Conservation (phyloP, 2,329 filamentous ascomycete genomes). For the Knufia petricola region DNA sequence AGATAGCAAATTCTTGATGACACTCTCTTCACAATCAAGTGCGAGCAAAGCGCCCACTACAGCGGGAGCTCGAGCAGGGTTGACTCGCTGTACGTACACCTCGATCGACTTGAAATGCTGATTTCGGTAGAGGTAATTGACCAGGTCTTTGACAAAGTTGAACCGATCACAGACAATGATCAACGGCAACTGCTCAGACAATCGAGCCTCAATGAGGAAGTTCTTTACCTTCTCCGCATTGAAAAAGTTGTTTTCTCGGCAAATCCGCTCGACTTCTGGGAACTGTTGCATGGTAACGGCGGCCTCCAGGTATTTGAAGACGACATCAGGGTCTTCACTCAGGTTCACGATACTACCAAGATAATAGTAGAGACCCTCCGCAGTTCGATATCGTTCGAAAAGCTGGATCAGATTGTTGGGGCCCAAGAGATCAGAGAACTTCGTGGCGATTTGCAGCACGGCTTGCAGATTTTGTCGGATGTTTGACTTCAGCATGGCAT, state of each 20-base stretch:
- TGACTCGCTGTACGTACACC: slow-evolving; percentile 94
- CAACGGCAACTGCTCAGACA: slow-evolving; percentile 85
- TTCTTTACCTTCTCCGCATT: slow-evolving; percentile 97
- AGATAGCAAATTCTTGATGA: slow-evolving; percentile 83
- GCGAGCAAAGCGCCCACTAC: slow-evolving; percentile 90
- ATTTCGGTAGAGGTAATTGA: slow-evolving; percentile 95
- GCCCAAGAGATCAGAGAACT: slow-evolving; percentile 92
- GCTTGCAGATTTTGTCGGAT: slow-evolving; percentile 94
- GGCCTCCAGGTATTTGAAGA: slow-evolving; percentile 99
- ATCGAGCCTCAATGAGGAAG: slow-evolving; percentile 91
- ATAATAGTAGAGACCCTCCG: slow-evolving; percentile 96
- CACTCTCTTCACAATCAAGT: slow-evolving; percentile 91
- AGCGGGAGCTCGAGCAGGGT: slow-evolving; percentile 79
- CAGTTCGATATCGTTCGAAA: slow-evolving; percentile 94
- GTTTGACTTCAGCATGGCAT: slow-evolving; percentile 93
- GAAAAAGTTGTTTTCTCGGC: slow-evolving; percentile 81
- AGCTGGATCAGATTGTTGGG: slow-evolving; percentile 81
- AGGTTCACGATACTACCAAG: slow-evolving; percentile 96
- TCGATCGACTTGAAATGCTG: slow-evolving; percentile 99
- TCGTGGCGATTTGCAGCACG: slow-evolving; percentile 91
- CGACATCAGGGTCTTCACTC: slow-evolving; percentile 86
- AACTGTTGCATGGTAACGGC: slow-evolving; percentile 89
- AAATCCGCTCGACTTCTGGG: slow-evolving; percentile 93
- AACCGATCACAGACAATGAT: slow-evolving; percentile 99
- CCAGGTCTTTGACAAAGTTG: slow-evolving; percentile 95